Evolutionary conservation across 805 yeast genomes (phyloP).

Genomic region (Tetrapisispora phaffii): DNA sequence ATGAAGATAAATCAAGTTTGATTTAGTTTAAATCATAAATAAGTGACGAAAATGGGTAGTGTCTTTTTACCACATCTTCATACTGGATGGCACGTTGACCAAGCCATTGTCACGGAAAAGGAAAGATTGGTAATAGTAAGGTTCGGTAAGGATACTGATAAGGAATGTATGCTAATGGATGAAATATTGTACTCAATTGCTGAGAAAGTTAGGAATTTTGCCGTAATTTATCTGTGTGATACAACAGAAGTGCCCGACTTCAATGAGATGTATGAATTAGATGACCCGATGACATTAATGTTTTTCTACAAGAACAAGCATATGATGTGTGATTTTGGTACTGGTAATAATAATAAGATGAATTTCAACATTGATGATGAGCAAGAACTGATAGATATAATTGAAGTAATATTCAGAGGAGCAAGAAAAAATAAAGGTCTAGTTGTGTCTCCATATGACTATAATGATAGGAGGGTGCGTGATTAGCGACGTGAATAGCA

Average conservation of each 20-base stretch:
- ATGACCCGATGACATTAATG: conserved; percentile 88
- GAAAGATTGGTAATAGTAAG: conserved; percentile 80
- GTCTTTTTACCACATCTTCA: conserved; percentile 71
- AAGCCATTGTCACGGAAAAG: conserved; percentile 89
- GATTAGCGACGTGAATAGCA: too few relatives aligned
- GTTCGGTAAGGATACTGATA: conserved; percentile 72
- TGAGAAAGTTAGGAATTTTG: conserved; percentile 79
- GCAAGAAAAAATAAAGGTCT: conserved; percentile 89
- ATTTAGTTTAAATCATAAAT: too few relatives aligned
- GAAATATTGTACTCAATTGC: conserved; percentile 71
- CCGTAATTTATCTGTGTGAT: conserved; percentile 80
- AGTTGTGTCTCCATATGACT: conserved; percentile 74
- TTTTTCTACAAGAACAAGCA: conserved; percentile 87
- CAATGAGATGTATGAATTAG: conserved; percentile 42
- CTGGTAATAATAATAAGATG: conserved; percentile 92
- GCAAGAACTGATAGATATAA: conserved; percentile 83
- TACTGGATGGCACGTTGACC: conserved; percentile 96
- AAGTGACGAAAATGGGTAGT: conserved; percentile 72
- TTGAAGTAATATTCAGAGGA: conserved; percentile 84
- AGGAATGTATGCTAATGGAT: conserved; percentile 84
- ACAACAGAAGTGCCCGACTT: conserved; percentile 85
- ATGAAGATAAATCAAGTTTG: too few relatives aligned
- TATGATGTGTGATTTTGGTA: conserved; percentile 98
- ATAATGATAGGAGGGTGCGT: conserved; percentile 32
- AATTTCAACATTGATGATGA: conserved; percentile 69